These are phyloP conservation scores for Chlorophyllum brunneum DNA, from an alignment of 768 basidiomycete genomes.

Conservation along the genomic window DNA sequence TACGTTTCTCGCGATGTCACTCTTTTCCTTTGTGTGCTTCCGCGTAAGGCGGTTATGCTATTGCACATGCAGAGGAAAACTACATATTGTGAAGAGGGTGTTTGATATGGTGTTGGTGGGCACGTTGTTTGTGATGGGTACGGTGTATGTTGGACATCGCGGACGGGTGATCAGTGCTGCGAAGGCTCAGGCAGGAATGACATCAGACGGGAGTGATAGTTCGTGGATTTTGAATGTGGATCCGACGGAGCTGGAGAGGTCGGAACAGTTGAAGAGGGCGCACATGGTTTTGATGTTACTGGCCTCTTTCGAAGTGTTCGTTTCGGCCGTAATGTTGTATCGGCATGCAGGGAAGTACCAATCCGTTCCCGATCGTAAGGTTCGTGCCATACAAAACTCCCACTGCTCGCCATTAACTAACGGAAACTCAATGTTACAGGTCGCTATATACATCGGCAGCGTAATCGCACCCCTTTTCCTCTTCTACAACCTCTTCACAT, in stretches of 20 bases:
- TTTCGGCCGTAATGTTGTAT: neutral
- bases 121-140: neutral
- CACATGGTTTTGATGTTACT: neutral
- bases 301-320: neutral
- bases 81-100: neutral
- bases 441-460: neutral
- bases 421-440: neutral
- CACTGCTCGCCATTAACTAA: neutral
- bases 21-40: neutral
- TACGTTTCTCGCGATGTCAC: neutral
- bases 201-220: too few species aligned
- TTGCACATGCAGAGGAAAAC: neutral
- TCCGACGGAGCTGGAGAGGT: too few species aligned
- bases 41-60: neutral
- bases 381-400: neutral
- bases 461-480: neutral
- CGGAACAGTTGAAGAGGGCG: neutral
- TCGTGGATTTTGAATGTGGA: too few species aligned
- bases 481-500: neutral
- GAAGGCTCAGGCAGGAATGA: too few species aligned
- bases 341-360: neutral
- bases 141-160: neutral
- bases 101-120: neutral
- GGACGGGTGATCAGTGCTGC: neutral
- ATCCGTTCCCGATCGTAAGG: conserved; percentile 4